A percentile compares a stretch with the other conserved stretches of the same genome.
Conservation (phyloP, 176 grass and related monocot genomes). For the Cenchrus fungigraminus region DNA sequence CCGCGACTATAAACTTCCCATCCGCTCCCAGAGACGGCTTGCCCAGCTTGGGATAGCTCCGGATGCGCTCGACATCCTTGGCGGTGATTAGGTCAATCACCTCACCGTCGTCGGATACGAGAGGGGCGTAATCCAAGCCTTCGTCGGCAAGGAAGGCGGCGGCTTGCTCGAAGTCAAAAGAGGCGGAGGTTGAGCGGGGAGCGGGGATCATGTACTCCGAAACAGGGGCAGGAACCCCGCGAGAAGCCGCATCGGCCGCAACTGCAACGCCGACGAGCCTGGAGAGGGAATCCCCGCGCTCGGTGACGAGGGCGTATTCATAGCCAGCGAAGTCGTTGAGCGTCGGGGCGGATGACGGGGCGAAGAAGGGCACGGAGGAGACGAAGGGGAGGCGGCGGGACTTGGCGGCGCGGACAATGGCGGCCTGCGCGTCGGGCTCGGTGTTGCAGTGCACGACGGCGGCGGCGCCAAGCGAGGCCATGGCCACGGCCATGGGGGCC, state of each 20-base stretch:
- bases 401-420: constrained; percentile 79
- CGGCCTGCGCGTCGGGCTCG: constrained; percentile 57
- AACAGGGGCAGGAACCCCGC: constrained; percentile 25
- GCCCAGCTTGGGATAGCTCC: constrained; percentile 78
- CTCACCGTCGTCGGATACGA: constrained; percentile 71
- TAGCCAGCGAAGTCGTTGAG: constrained; percentile 51
- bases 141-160: constrained; percentile 68
- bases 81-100: constrained; percentile 71
- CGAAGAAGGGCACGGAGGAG: constrained; percentile 64
- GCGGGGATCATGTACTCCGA: constrained; percentile 71
- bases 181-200: constrained; percentile 46
- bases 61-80: constrained; percentile 78
- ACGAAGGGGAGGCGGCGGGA: constrained; percentile 73
- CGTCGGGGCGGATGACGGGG: constrained; percentile 30
- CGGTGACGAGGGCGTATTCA: constrained; percentile 75
- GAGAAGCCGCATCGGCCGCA: constrained; percentile 43
- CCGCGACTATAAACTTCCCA: constrained; percentile 69
- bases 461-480: constrained; percentile 81
- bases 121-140: constrained; percentile 75
- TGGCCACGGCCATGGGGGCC: constrained; percentile 74
- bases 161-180: constrained; percentile 68
- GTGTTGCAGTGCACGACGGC: constrained; percentile 81
- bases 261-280: constrained; percentile 57
- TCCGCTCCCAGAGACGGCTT: constrained; percentile 69
- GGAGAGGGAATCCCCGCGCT: constrained; percentile 64